phyloP scores from a whole-genome alignment of 768 basidiomycete species.

The Rhizopogon vesiculosus region DNA sequence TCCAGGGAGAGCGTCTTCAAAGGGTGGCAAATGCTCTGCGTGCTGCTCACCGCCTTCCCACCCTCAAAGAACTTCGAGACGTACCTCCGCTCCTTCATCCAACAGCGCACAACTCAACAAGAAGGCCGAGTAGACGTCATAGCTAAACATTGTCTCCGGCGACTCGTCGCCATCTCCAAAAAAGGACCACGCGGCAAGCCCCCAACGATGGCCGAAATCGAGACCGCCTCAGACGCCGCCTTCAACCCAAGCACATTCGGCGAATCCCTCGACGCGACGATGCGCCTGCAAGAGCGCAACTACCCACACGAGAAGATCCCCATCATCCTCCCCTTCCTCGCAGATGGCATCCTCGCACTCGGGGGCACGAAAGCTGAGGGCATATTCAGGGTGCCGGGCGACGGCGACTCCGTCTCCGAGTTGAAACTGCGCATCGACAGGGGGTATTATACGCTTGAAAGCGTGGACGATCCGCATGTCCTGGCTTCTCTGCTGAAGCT shows the following conservation, averaged over 20 bases:
- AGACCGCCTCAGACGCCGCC: constrained; percentile 91
- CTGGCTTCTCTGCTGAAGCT: constrained; percentile 88
- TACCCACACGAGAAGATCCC: constrained; percentile 85
- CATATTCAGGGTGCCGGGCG: constrained; percentile 91
- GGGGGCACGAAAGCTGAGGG: constrained; percentile 85
- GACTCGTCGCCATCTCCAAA: constrained; percentile 67
- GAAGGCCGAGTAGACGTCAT: constrained; percentile 85
- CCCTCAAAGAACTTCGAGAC: constrained; percentile 92
- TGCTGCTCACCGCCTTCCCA: constrained; percentile 86
- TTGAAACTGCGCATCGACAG: constrained; percentile 87
- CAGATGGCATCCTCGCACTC: constrained; percentile 85
- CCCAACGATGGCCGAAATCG: constrained; percentile 80
- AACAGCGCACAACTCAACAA: constrained; percentile 57
- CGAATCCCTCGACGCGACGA: constrained; percentile 81
- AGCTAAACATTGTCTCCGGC: constrained; percentile 86
- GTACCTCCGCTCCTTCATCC: constrained; percentile 77
- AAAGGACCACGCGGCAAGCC: constrained; percentile 87
- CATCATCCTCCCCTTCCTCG: constrained; percentile 90
- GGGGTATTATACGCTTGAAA: constrained; percentile 87
- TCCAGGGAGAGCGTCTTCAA: constrained; percentile 78
- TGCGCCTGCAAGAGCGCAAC: constrained; percentile 78
- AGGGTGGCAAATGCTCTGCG: constrained; percentile 92
- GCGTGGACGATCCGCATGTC: constrained; percentile 87
- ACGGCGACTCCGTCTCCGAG: constrained; percentile 82
- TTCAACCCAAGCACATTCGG: constrained; percentile 95